Evolutionary conservation across 331 rosid genomes (phyloP).

Genomic region (Acacia concinna): DNA sequence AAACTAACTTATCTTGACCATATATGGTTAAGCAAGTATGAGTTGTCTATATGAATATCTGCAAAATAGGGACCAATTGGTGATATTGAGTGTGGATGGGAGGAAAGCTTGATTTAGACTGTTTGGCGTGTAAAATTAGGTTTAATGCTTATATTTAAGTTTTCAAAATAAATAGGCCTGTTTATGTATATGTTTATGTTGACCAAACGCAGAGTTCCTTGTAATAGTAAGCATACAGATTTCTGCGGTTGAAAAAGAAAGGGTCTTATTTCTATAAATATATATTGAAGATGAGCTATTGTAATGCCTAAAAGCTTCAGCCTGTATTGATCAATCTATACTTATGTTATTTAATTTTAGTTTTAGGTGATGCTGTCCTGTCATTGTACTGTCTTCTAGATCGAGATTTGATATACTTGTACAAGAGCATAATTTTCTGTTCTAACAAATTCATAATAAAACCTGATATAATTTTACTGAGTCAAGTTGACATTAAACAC

Average conservation of each 20-base stretch:
- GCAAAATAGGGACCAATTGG: background rate
- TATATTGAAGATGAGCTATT: background rate
- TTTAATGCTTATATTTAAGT: background rate
- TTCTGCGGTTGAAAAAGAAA: too few relatives aligned
- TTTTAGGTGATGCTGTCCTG: background rate
- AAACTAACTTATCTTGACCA: slow-evolving; percentile 19
- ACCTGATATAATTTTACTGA: background rate
- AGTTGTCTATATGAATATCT: background rate
- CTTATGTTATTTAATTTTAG: background rate
- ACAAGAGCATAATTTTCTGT: slow-evolving; percentile 3
- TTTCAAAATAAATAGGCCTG: background rate
- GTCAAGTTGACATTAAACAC: slow-evolving; percentile 1
- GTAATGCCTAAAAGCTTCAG: slow-evolving; percentile 4
- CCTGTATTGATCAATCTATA: background rate
- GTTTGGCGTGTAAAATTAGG: background rate
- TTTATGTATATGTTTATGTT: background rate
- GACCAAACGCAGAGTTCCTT: background rate
- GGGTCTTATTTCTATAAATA: too few relatives aligned
- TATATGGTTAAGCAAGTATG: background rate
- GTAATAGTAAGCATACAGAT: background rate
- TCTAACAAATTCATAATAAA: background rate
- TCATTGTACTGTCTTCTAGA: background rate
- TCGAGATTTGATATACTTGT: background rate
- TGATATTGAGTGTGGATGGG: background rate
- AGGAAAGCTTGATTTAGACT: background rate